Evolutionary conservation across 2,329 filamentous ascomycete species (phyloP), one percentile per base, ranked within the genome.

Genomic region (Fusarium tupiense): DNA sequence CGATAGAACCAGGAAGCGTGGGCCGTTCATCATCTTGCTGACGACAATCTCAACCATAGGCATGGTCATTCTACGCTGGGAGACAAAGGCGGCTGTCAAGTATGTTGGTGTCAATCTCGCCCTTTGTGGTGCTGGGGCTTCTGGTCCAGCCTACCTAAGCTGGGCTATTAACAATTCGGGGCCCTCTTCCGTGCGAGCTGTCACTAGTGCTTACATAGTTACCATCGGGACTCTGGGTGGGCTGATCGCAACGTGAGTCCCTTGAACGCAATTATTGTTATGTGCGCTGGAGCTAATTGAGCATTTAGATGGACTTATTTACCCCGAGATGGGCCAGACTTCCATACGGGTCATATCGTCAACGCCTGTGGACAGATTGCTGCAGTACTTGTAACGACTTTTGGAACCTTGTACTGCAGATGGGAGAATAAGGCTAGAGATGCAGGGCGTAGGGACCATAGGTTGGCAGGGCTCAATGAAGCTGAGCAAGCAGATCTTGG

Each of bases 1-100:
- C 0, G 92, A 94, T 77, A 86, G 88, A 8, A 93, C 90, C 3
- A 83, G 86, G 29, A 86, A 88, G 77, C 86, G 92, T 24, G 92
- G 92, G 8, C 82, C 91, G 8, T 93, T 90, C 82, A 40, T 62
- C 9, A 38, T 44, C 16, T 52, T 40, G 9, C 20, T 56, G 4
- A 44, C 47, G 6, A 24, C 37, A 3, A 17, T 46, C 8, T 41
- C 60, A n/a, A 10, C 43, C 8, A 50, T 49, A 11, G 35, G 35
- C 14, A 41, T 38, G 2, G 20, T 54, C 4, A 29, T 56, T 33
- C 19, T 62, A 26, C 64, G 46, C 8, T 47, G 41, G 24, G 92
- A 93, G 16, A 73, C 78, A 29, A 85, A 90, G 31, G 31, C 31
- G 12, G 31, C 31, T 33, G 31, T 14, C 1, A 33, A 33, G 5